Conservation (phyloP, 2,329 filamentous ascomycete species). For the Xylaria sp. region DNA sequence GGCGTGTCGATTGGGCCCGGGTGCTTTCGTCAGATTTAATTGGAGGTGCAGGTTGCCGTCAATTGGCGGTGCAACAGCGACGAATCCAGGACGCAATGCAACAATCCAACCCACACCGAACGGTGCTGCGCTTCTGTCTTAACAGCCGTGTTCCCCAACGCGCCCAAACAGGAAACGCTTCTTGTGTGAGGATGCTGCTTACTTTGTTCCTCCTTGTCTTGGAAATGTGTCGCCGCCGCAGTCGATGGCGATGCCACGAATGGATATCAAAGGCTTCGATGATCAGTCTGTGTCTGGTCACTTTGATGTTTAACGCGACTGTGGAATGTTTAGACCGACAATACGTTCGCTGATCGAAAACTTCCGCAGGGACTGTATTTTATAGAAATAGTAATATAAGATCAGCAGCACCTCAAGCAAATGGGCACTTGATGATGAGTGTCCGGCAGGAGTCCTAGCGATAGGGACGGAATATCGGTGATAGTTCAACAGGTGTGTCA, state of each 20-base stretch:
- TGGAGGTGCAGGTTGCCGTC: constrained; percentile 15
- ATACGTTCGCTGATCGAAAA: background rate
- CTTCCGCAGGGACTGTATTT: background rate
- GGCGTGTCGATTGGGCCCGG: constrained; percentile 17
- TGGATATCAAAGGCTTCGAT: background rate
- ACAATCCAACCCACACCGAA: constrained; percentile 12
- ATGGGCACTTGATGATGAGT: constrained; percentile 1
- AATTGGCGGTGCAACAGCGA: constrained; percentile 15
- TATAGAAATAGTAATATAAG: background rate
- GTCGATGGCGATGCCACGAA: background rate
- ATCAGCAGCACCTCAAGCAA: background rate
- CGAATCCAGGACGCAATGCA: constrained; percentile 9
- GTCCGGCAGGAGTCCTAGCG: background rate
- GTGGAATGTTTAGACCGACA: background rate
- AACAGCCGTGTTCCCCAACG: constrained; percentile 7
- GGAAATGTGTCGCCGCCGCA: constrained; percentile 5
- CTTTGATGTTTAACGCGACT: background rate
- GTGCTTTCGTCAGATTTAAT: constrained; percentile 14
- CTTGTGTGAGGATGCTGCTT: constrained; percentile 6
- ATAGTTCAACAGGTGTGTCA: background rate
- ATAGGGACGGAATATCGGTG: background rate
- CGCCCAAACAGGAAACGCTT: constrained; percentile 3
- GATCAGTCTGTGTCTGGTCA: background rate
- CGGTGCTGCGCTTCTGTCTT: background rate
- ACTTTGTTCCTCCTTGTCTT: constrained; percentile 5